Evolutionary conservation across 1,284 basidiomycete species (phyloP).

Genomic region (Phellinidium pouzarii): DNA sequence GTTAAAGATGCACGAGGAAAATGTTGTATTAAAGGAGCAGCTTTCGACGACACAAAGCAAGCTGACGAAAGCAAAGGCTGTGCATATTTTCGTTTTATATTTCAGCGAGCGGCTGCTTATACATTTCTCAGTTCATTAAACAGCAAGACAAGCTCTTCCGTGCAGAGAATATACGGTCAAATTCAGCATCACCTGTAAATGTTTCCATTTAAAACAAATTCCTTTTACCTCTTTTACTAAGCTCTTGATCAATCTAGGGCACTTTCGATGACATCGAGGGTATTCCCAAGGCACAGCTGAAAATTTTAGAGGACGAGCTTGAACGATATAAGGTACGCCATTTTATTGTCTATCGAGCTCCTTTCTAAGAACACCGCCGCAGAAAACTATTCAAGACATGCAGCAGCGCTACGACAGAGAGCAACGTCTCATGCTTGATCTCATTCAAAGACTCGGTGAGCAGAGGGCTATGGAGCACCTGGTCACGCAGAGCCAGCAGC

Average conservation of each 20-base stretch:
- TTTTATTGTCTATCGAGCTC: constrained; percentile 4
- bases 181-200: constrained; percentile 20
- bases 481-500: constrained; percentile 33
- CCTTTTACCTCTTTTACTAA: not conserved
- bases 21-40: constrained; percentile 63
- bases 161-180: constrained; percentile 45
- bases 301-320: constrained; percentile 65
- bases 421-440: constrained; percentile 73
- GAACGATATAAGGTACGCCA: constrained; percentile 49
- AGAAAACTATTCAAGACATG: constrained; percentile 51
- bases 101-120: constrained; percentile 1
- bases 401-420: constrained; percentile 64
- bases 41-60: constrained; percentile 72
- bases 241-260: constrained; percentile 30
- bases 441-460: constrained; percentile 67
- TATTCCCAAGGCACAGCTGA: constrained; percentile 63
- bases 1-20: constrained; percentile 74
- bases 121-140: constrained; percentile 70
- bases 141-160: constrained; percentile 86
- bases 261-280: constrained; percentile 68
- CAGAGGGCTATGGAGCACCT: constrained; percentile 49
- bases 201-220: constrained; percentile 1
- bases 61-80: constrained; percentile 73
- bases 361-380: constrained; percentile 16
- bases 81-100: constrained; percentile 30